Base-by-base conservation (phyloP, 257 asterid genomes). In the Avicennia marina region DNA sequence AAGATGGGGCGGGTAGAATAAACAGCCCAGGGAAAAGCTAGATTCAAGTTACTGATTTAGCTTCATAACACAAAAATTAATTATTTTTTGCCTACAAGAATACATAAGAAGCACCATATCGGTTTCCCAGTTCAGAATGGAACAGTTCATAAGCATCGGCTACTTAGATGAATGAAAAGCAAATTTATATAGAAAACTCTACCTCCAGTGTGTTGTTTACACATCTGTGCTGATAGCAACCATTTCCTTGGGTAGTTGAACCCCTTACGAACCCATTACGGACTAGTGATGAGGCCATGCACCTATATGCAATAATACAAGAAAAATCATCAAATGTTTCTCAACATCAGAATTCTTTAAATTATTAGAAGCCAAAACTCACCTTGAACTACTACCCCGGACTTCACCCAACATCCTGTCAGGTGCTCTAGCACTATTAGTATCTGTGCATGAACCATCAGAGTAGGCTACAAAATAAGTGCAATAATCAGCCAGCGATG, bases 391-490 rank as follows among this genome's bases (percentile, higher is more conserved):
- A 69, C 81, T 78, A 72, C 96, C 99, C 10, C 97, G 84, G 50
- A 93, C 94, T 86, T 93, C 99, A 55, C 99, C 97, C 80, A 93
- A 74, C 97, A 93, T 88, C 61, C 95, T 65, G 72, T 93, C 99
- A 31, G 97, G 99, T 22, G 94, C 85, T 58, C 99, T 80, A 40
- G 99, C 99, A 73, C 97, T 79, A 66, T 82, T 93, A 26, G 85
- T 80, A 71, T 89, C 99, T 11, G 96, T 93, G 69, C 99, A 93
- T 45, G 99, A 93, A 70, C 99, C 99, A 67, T 93, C 97, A 27
- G 99, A 93, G 69, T 93, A 93, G 45, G 97, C 95, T 26, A 93
- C 97, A 67, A 79, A 93, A 58, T 93, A 89, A 17, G 95, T 93
- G 81, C 99, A 93, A 78, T 89, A 93, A 83, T 91, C 98, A 17